Percentiles rank a stretch among this genome's conserved stretches.
Conservation (phyloP, 163 green algal species). For the Scenedesmus sp. region DNA sequence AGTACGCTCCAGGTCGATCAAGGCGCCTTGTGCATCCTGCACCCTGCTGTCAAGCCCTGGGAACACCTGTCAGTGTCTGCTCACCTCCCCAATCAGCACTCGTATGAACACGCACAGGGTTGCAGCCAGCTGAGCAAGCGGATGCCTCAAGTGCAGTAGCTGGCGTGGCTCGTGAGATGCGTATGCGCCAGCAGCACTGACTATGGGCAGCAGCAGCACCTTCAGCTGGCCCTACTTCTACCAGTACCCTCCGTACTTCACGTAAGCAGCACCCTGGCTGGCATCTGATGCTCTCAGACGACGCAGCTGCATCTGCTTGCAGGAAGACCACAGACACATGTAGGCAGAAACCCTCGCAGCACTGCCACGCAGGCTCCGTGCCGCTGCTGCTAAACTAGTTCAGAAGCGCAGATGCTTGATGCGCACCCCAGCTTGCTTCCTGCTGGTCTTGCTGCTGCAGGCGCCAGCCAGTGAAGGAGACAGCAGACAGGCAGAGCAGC, state of each 20-base stretch:
- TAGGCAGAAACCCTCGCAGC: background rate
- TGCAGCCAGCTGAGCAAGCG: background rate
- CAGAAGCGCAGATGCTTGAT: background rate
- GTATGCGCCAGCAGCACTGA: background rate
- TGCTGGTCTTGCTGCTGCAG: background rate
- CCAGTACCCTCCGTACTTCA: constrained; percentile 76
- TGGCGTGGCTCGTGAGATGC: background rate
- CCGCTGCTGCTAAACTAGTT: background rate
- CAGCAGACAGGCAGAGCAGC: constrained; percentile 81
- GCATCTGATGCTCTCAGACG: background rate
- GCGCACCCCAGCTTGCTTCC: background rate
- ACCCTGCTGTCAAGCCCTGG: background rate
- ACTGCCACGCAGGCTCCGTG: background rate
- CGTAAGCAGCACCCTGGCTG: constrained; percentile 48
- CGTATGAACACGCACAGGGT: background rate
- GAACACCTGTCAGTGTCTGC: background rate
- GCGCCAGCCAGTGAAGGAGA: constrained; percentile 86
- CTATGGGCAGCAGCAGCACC: constrained; percentile 17
- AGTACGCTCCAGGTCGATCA: too few relatives aligned
- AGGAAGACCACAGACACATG: background rate
- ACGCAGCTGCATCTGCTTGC: background rate
- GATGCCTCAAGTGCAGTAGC: too few relatives aligned
- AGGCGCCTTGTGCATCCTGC: too few relatives aligned
- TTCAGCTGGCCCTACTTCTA: constrained; percentile 69
- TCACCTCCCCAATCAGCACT: background rate